Conservation (phyloP, 2,329 filamentous ascomycete genomes). For the Colletotrichum tabaci region DNA sequence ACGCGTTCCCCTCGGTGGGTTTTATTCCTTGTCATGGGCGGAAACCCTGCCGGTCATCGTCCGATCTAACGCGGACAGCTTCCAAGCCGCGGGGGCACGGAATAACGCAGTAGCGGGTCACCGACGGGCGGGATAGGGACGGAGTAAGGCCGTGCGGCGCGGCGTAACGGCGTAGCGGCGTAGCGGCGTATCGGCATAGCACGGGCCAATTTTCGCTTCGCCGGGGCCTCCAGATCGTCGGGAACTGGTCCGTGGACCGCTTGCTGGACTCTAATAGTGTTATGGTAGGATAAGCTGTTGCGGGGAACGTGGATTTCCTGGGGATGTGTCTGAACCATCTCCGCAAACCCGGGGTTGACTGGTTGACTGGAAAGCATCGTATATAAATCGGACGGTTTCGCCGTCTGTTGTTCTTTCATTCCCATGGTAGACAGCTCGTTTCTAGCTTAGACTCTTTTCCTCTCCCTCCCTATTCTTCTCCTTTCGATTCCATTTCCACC, state of each 20-base stretch:
- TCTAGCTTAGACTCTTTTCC: not conserved
- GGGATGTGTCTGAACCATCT: constrained; percentile 15
- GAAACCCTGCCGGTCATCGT: constrained; percentile 1
- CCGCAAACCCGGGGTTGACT: constrained; percentile 20
- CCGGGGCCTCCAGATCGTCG: constrained; percentile 14
- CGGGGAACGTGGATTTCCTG: constrained; percentile 23
- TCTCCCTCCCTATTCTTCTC: not conserved
- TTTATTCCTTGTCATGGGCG: constrained; percentile 5
- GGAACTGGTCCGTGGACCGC: constrained; percentile 3
- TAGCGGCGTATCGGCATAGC: constrained; percentile 36
- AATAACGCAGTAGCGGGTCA: constrained; percentile 27
- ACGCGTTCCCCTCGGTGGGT: not conserved
- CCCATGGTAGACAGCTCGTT: not conserved
- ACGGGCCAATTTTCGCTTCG: constrained; percentile 23
- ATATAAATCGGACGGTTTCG: constrained; percentile 13
- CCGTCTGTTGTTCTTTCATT: not conserved
- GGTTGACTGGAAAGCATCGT: not conserved
- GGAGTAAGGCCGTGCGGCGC: not conserved
- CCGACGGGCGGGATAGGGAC: constrained; percentile 16
- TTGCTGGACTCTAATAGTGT: not conserved
- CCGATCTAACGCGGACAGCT: constrained; percentile 20
- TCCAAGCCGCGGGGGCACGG: constrained; percentile 27
- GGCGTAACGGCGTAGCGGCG: constrained; percentile 27
- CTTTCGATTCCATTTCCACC: not conserved
- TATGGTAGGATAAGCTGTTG: constrained; percentile 7